A percentile compares a stretch with the other conserved stretches of the same genome.
phyloP scores from a whole-genome alignment of 2,329 filamentous ascomycete species.

The Fusarium drepaniforme region DNA sequence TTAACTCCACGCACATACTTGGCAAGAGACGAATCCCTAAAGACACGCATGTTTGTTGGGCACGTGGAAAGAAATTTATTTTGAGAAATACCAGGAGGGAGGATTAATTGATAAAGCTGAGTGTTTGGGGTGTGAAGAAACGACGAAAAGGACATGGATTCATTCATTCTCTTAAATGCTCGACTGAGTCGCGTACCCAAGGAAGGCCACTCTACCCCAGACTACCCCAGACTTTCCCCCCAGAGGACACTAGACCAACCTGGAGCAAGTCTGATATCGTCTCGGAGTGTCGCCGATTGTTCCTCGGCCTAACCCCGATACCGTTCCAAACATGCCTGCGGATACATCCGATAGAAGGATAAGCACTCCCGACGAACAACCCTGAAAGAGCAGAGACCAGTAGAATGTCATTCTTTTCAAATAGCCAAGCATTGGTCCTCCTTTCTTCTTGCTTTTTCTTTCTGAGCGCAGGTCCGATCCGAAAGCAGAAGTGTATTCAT shows the following conservation, averaged over 20 bases:
- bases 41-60: background rate
- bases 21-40: slow-evolving; percentile 6
- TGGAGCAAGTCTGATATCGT: background rate
- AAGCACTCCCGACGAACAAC: background rate
- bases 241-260: background rate
- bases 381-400: background rate
- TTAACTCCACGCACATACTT: slow-evolving; percentile 6
- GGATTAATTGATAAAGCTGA: background rate
- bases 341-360: background rate
- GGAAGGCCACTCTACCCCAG: background rate
- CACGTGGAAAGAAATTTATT: background rate
- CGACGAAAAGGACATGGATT: background rate
- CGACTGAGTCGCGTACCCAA: background rate
- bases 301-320: background rate
- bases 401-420: background rate
- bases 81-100: background rate
- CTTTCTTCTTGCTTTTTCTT: background rate
- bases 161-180: background rate
- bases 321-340: background rate
- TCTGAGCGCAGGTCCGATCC: background rate
- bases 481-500: background rate
- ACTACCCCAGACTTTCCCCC: background rate
- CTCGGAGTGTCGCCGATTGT: background rate
- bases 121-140: background rate
- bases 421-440: background rate